Evolutionary conservation across 2,329 filamentous ascomycete species (phyloP), one percentile per base, ranked within the genome.

Genomic region (Penicillium hordei): DNA sequence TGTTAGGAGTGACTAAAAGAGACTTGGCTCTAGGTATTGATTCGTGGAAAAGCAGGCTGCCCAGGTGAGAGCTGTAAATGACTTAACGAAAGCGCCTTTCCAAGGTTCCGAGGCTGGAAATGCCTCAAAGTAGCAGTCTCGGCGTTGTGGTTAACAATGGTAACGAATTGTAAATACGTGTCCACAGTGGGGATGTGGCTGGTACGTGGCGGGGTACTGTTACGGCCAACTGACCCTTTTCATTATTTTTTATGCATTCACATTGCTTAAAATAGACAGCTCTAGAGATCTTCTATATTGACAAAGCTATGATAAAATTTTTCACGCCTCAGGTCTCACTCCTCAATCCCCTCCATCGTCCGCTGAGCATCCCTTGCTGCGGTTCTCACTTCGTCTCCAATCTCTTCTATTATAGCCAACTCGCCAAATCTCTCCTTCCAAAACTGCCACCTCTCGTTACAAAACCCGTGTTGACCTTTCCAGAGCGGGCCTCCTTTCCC

Each of bases 371-470:
- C 29, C 19, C 38, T 44, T 31, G 49, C 49, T 33, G 38, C 17
- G 1, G 10, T 42, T 43, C 19, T 44, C 27, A 25, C 38, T 44
- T 42, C 38, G 2, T 52, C 38, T 25, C 38, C 38, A 23, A n/a
- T 33, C 19, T 33, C 49, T 21, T 52, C 49, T 4, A 7, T 13
- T 8, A 7, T n/a, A 15, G 27, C 38, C 38, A 52, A 13, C 4
- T 52, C 15, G 15, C 25, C 49, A 10, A 52, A 52, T 15, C 49
- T 33, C 19, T 19, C 38, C 17, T 31, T 42, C 51, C 51, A 54
- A 40, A 54, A 25, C 23, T 48, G 51, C 51, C 51, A 54, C 7
- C 51, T 48, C 44, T 54, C 51, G 9, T 39, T n/a, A 15, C 9
- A 54, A 38, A 54, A 54, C 5, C 51, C 51, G 29, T 48, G 23